Evolutionary conservation across 495 filamentous ascomycete genomes (phyloP).

Genomic region (Xylaria grammica): DNA sequence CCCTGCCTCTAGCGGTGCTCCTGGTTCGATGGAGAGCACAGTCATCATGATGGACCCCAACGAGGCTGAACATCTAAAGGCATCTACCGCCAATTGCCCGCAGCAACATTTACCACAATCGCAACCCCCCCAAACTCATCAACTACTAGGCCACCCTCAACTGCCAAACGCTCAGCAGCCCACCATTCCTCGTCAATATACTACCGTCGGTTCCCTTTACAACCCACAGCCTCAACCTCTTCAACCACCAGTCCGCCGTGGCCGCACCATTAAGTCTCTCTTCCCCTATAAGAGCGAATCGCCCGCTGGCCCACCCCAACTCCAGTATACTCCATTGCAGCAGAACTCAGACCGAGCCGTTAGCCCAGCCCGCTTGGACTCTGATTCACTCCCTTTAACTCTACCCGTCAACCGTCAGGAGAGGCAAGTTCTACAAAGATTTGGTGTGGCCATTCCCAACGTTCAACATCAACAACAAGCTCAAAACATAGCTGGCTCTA

Average conservation of each 20-base stretch:
- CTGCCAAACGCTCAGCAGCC: neutral
- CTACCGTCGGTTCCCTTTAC: slow-evolving; percentile 54
- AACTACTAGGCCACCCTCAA: neutral
- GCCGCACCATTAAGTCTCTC: slow-evolving; percentile 40
- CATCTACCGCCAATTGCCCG: neutral
- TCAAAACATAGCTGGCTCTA: neutral
- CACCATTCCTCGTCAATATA: slow-evolving; percentile 38
- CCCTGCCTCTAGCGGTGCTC: too few relatives aligned
- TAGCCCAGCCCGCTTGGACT: slow-evolving; percentile 31
- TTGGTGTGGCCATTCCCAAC: slow-evolving; percentile 1
- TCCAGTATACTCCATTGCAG: slow-evolving; percentile 51
- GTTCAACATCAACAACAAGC: neutral
- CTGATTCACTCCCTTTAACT: neutral
- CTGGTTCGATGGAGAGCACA: too few relatives aligned
- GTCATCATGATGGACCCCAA: slow-evolving; percentile 19
- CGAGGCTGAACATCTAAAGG: neutral
- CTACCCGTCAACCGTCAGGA: slow-evolving; percentile 15
- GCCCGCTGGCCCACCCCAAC: slow-evolving; percentile 27
- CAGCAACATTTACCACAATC: neutral
- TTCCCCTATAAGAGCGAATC: slow-evolving; percentile 30
- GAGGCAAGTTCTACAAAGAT: slow-evolving; percentile 8
- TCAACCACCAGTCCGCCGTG: slow-evolving; percentile 51
- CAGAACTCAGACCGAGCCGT: slow-evolving; percentile 54
- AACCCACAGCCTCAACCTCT: slow-evolving; percentile 45
- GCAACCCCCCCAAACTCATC: neutral